These are phyloP conservation scores for Carpinus fangiana DNA, from an alignment of 306 rosid genomes.

Conservation along the genomic window DNA sequence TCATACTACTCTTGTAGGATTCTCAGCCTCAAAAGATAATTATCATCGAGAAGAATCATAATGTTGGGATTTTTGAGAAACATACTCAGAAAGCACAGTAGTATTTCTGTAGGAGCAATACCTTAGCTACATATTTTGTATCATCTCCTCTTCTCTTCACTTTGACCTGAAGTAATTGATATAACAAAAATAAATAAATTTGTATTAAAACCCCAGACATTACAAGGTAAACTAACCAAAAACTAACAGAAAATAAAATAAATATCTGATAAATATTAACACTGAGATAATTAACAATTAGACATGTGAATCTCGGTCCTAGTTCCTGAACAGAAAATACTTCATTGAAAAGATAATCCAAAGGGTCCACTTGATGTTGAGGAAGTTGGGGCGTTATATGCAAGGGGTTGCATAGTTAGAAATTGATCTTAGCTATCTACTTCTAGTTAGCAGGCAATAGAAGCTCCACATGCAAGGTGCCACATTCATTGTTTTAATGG, in stretches of 20 bases:
- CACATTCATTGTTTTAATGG: neutral
- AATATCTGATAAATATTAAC: neutral
- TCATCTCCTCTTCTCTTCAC: slow-evolving; percentile 98
- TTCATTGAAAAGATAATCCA: neutral
- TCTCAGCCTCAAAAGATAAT: slow-evolving; percentile 1
- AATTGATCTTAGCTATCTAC: neutral
- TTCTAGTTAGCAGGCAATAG: neutral
- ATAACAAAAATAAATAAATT: slow-evolving; percentile 3
- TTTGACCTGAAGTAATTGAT: slow-evolving; percentile 68
- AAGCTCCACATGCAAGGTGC: slow-evolving; percentile 3
- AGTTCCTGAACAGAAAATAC: neutral
- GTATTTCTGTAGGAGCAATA: slow-evolving; percentile 38
- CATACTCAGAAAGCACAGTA: slow-evolving; percentile 8
- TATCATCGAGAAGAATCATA: neutral
- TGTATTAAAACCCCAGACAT: slow-evolving; percentile 5
- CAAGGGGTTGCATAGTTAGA: neutral
- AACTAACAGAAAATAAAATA: slow-evolving; percentile 10
- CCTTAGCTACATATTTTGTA: slow-evolving; percentile 97
- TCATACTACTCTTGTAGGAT: neutral
- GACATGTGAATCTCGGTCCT: slow-evolving; percentile 13
- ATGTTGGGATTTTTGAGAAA: neutral
- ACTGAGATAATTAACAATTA: slow-evolving; percentile 5
- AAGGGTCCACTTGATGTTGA: neutral
- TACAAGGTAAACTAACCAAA: slow-evolving; percentile 18
- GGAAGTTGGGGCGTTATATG: neutral